A percentile compares a stretch with the other conserved stretches of the same genome.
Evolutionary conservation across 2,329 filamentous ascomycete genomes (phyloP).

Genomic region (Pestalotiopsis sp.): DNA sequence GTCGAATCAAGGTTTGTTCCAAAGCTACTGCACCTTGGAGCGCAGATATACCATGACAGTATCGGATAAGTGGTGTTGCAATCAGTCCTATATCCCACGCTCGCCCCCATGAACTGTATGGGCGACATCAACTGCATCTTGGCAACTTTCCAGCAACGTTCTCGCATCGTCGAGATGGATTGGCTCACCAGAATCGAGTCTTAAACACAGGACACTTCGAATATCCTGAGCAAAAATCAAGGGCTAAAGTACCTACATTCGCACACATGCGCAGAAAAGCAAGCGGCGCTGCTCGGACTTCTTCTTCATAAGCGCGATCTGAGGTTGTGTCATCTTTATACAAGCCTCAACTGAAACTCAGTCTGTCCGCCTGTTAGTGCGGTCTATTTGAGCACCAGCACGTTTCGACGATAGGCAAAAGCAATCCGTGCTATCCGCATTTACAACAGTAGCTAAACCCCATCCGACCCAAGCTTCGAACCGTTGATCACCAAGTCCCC

Average conservation of each 20-base stretch:
- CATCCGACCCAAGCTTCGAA: neutral
- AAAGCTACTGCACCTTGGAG: neutral
- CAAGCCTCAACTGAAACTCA: slow-evolving; percentile 6
- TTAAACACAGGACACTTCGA: too few relatives aligned
- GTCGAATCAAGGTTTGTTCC: neutral
- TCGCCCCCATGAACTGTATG: neutral
- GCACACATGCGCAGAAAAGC: neutral
- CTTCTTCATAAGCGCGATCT: neutral
- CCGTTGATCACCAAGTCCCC: neutral
- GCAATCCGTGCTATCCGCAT: neutral
- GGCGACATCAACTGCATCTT: too few relatives aligned
- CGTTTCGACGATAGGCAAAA: neutral
- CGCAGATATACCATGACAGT: neutral
- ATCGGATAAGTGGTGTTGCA: neutral
- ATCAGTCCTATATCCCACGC: neutral
- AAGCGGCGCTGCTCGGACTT: neutral
- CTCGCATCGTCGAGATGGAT: too few relatives aligned
- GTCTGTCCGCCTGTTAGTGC: slow-evolving; percentile 1
- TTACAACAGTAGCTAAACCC: neutral
- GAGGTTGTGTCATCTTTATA: neutral
- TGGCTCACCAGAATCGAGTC: too few relatives aligned
- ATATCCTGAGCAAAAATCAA: neutral
- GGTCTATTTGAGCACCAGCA: neutral
- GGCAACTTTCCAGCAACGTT: neutral
- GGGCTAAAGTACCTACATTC: neutral